Percentiles rank a stretch among this genome's conserved stretches.
These are phyloP conservation scores for Mucor irregularis DNA, from an alignment of 371 early-diverging fungal genomes.

Conservation along the genomic window DNA sequence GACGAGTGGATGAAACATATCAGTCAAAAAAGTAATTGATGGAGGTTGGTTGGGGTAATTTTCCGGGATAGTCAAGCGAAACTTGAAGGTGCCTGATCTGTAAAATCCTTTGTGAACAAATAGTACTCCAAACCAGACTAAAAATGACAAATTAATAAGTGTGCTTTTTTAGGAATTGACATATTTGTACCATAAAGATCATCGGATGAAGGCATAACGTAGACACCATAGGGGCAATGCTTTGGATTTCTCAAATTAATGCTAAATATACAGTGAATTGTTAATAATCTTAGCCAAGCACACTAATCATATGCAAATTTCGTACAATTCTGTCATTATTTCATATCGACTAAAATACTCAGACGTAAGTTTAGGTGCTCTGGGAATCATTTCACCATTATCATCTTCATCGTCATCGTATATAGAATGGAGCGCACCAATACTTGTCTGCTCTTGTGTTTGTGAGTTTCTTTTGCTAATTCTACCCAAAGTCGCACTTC, in stretches of 20 bases:
- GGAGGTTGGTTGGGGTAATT: slow-evolving; percentile 87
- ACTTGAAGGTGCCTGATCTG: slow-evolving; percentile 92
- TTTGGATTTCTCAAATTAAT: slow-evolving; percentile 69
- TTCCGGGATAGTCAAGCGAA: slow-evolving; percentile 84
- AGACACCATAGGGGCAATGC: slow-evolving; percentile 83
- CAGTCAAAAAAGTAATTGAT: slow-evolving; percentile 82
- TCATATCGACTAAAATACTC: slow-evolving; percentile 47
- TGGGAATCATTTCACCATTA: slow-evolving; percentile 15
- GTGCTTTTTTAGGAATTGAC: neutral
- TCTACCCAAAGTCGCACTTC: slow-evolving; percentile 11
- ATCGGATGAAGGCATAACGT: slow-evolving; percentile 73
- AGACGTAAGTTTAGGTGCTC: slow-evolving; percentile 21
- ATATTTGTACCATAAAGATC: slow-evolving; percentile 59
- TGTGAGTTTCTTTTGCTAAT: slow-evolving; percentile 7
- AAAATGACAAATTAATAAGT: neutral
- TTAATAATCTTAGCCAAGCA: neutral
- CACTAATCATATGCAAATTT: neutral
- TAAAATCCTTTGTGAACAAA: slow-evolving; percentile 91
- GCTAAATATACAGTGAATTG: slow-evolving; percentile 33
- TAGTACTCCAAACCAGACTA: slow-evolving; percentile 84
- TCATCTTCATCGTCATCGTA: slow-evolving; percentile 25
- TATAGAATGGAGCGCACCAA: neutral
- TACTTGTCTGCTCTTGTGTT: neutral
- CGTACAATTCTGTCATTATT: slow-evolving; percentile 65
- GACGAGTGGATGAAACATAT: slow-evolving; percentile 96